Evolutionary conservation across 768 basidiomycete species (phyloP), one percentile per base, ranked within the genome.

Genomic region (Leccinum disarticulatum): DNA sequence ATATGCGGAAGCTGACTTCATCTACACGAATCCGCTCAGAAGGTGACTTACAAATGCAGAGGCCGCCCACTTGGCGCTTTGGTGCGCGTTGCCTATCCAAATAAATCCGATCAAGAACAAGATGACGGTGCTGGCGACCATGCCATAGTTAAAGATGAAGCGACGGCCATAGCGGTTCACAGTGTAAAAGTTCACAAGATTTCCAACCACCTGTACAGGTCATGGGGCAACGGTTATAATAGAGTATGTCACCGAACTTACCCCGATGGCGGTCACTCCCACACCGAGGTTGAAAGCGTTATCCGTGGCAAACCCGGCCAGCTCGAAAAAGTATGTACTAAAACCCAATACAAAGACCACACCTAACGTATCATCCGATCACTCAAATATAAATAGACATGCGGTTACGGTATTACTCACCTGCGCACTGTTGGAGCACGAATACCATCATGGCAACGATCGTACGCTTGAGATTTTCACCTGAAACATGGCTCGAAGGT

Each of bases 251-350:
- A 41, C 0, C 6, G 0, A 54, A 55, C 55, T 46, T 35, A 73
- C 70, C 3, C 70, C 70, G 6, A 73, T 67, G 17, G 69, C 71
- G 0, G 62, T 67, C 33, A 71, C 58, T 5, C 71, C 69, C 19
- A 71, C 47, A 11, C 73, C 72, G 5, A 76, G 69, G 55, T 74
- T 64, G 55, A 76, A 76, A 1, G 75, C 73, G 1, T 70, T 67
- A 55, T 46, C 54, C 13, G 60, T 47, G 4, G 64, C 56, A 53
- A 76, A 74, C 27, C 74, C 71, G 14, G 74, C 68, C 36, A 76
- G 75, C 59, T 76, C 72, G 43, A 76, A 75, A 60, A 76, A 75
- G 67, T 75, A 76, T 51, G 67, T 68, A 15, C 70, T 68, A 53
- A 54, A 72, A 22, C 68, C 66, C 55, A 71, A 57, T 6, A 71